Conservation (phyloP, 2,329 filamentous ascomycete genomes). For the Claviceps sp. region DNA sequence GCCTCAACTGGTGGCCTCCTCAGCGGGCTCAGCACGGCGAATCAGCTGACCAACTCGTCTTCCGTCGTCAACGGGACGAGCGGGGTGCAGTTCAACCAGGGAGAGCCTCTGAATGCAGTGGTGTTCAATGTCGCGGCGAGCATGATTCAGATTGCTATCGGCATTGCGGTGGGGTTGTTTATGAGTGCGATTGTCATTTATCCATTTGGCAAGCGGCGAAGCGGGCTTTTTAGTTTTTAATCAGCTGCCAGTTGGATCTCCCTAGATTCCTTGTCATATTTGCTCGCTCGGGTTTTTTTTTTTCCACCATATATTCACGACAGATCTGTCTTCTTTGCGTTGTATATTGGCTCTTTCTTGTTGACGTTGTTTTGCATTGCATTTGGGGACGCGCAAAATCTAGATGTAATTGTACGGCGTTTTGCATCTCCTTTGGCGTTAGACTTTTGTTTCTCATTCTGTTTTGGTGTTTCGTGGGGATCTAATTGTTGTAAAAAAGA, state of each 20-base stretch:
- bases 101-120: conserved; percentile 19
- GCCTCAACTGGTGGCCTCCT: conserved; percentile 33
- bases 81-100: conserved; percentile 12
- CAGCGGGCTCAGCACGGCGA: conserved; percentile 31
- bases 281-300: not conserved
- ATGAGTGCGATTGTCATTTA: conserved; percentile 35
- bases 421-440: too few relatives aligned
- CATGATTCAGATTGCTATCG: conserved; percentile 40
- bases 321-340: too few relatives aligned
- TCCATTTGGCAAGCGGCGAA: conserved; percentile 35
- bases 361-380: too few relatives aligned
- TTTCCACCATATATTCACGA: too few relatives aligned
- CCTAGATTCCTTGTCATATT: not conserved
- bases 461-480: too few relatives aligned
- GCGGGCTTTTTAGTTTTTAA: conserved; percentile 35
- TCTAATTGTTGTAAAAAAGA: too few relatives aligned
- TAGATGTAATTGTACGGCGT: too few relatives aligned
- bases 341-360: too few relatives aligned
- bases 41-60: conserved; percentile 27
- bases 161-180: conserved; percentile 37
- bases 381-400: too few relatives aligned
- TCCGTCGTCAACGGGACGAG: conserved; percentile 22
- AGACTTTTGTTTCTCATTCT: too few relatives aligned
- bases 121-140: conserved; percentile 33
- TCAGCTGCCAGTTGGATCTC: too few relatives aligned